Evolutionary conservation across 768 basidiomycete genomes (phyloP).

Genomic region (Sporobolomyces phaffii): DNA sequence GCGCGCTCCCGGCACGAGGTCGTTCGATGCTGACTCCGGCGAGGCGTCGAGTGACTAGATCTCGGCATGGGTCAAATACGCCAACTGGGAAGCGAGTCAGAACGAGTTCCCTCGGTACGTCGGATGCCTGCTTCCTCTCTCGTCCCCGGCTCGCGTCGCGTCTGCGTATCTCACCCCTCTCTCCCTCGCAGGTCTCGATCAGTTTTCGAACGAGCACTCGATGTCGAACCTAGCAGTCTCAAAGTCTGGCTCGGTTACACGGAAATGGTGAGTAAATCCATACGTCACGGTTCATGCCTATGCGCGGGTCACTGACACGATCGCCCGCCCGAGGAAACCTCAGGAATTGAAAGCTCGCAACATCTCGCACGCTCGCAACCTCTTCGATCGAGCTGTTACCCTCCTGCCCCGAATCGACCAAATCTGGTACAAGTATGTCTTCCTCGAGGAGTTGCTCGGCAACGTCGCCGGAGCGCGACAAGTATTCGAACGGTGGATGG

Average conservation of each 20-base stretch:
- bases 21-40: background rate
- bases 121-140: background rate
- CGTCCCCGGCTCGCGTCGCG: background rate
- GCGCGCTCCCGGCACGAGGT: no score
- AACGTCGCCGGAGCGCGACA: conserved; percentile 94
- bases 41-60: conserved; percentile 45
- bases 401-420: conserved; percentile 92
- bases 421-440: conserved; percentile 99
- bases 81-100: conserved; percentile 75
- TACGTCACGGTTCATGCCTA: background rate
- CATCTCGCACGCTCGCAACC: conserved; percentile 91
- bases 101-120: conserved; percentile 76
- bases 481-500: conserved; percentile 99
- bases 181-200: conserved; percentile 60
- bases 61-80: conserved; percentile 53
- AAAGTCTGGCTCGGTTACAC: conserved; percentile 92
- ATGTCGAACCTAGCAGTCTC: conserved; percentile 82
- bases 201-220: conserved; percentile 91
- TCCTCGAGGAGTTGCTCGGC: conserved; percentile 91
- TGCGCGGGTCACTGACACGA: no score
- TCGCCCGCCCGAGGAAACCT: no score
- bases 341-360: conserved; percentile 91
- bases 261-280: conserved; percentile 59
- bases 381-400: conserved; percentile 95
- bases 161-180: background rate